Conservation (phyloP, 306 rosid genomes). For the Pyrus betulifolia region DNA sequence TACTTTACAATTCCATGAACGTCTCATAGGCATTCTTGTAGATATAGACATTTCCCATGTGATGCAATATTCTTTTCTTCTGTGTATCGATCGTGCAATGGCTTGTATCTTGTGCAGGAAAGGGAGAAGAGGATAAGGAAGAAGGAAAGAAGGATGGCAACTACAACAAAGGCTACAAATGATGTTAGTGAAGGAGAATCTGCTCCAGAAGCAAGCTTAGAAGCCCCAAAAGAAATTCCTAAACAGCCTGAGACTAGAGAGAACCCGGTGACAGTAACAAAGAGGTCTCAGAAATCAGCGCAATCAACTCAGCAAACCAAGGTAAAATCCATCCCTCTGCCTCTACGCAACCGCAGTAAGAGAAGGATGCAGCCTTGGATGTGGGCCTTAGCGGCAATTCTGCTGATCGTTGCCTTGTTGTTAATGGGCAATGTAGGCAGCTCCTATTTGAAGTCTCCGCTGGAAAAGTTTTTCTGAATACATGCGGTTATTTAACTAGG, state of each 20-base stretch:
- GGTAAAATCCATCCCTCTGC: slow-evolving; percentile 52
- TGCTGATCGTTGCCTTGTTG: slow-evolving; percentile 35
- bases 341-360: slow-evolving; percentile 67
- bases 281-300: slow-evolving; percentile 37
- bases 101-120: slow-evolving; percentile 37
- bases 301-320: slow-evolving; percentile 51
- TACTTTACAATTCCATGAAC: neutral
- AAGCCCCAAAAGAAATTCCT: slow-evolving; percentile 17
- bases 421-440: slow-evolving; percentile 37
- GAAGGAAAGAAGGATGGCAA: slow-evolving; percentile 65
- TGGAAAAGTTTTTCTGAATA: slow-evolving; percentile 40
- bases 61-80: neutral
- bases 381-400: slow-evolving; percentile 41
- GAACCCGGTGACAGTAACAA: slow-evolving; percentile 30
- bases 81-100: neutral
- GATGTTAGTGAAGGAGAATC: slow-evolving; percentile 32
- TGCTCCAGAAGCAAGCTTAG: slow-evolving; percentile 32
- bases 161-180: slow-evolving; percentile 20
- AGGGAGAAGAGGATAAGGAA: slow-evolving; percentile 62
- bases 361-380: slow-evolving; percentile 76
- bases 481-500: slow-evolving; percentile 19
- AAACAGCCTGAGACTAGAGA: slow-evolving; percentile 38
- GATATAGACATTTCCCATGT: neutral
- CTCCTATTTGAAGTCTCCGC: slow-evolving; percentile 27
- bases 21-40: neutral